Evolutionary conservation across 2,329 filamentous ascomycete species (phyloP), one percentile per base, ranked within the genome.

Genomic region (Pseudogymnoascus sp.): DNA sequence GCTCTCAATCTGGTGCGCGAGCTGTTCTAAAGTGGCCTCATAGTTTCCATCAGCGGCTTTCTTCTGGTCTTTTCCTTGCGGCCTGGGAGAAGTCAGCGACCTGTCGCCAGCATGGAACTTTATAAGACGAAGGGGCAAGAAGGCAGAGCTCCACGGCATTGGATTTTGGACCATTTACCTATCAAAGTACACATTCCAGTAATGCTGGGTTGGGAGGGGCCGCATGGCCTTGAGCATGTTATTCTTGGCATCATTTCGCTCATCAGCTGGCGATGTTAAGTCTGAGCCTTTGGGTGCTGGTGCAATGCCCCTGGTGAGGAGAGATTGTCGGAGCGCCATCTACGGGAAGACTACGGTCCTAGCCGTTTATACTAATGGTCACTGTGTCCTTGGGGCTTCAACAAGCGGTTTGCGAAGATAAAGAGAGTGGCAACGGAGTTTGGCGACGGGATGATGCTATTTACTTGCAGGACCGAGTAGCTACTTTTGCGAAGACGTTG

Each of bases 201-300:
- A 90, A 72, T 92, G 85, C 75, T 92, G 88, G 26, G 89, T 88
- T 13, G 88, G 84, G 65, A 91, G 77, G 58, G 86, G 80, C 59
- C 90, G 79, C 78, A 83, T 85, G 26, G 84, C 80, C 73, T 89
- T 85, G 66, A 90, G 79, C 73, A 92, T 88, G 77, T 91, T 91
- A 76, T 88, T 84, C 83, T 91, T 91, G 60, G 88, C 88, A 73
- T 87, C 84, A 72, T 89, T 87, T 68, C 88, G 85, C 72, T 84
- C 80, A 68, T 85, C 83, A 60, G 88, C 86, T 23, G 88, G 87
- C 8, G 88, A 89, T 64, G 79, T 77, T 39, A 82, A 84, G 69
- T 82, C 82, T 55, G 80, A 74, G 71, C 78, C 77, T 70, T 85
- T 79, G 61, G 82, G 80, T 61, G 86, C 78, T 61, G 77, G 76